Evolutionary conservation across 495 filamentous ascomycete genomes (phyloP).

Genomic region (Hypoxylon crocopeplum): DNA sequence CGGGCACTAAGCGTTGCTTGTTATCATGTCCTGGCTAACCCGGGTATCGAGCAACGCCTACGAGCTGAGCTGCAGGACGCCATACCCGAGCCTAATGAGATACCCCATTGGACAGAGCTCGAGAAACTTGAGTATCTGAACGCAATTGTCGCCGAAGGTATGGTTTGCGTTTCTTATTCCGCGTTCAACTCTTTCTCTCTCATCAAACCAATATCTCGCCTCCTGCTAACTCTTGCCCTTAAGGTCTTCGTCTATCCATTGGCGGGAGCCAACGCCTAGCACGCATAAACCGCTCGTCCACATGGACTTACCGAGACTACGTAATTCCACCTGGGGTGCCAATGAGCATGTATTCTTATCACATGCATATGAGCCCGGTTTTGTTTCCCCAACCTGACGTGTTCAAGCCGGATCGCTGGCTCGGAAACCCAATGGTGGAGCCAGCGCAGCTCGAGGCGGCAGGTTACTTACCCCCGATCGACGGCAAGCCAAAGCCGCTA

Average conservation of each 20-base stretch:
- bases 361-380: conserved; percentile 47
- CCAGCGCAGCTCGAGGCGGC: too few relatives aligned
- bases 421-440: conserved; percentile 35
- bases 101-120: conserved; percentile 30
- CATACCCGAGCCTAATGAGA: conserved; percentile 23
- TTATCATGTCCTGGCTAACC: conserved; percentile 44
- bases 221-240: neutral
- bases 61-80: conserved; percentile 35
- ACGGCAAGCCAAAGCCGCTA: conserved; percentile 29
- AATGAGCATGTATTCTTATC: conserved; percentile 32
- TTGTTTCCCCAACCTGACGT: conserved; percentile 47
- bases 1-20: conserved; percentile 35
- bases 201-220: neutral
- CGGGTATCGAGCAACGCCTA: conserved; percentile 33
- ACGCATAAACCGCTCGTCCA: neutral
- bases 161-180: too few relatives aligned
- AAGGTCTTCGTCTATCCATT: neutral
- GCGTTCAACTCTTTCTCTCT: too few relatives aligned
- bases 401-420: conserved; percentile 57
- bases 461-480: too few relatives aligned
- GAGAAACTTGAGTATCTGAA: conserved; percentile 20
- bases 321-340: conserved; percentile 24
- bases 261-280: neutral
- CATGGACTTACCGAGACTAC: conserved; percentile 13
- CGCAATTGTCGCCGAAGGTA: conserved; percentile 2